A percentile compares a stretch with the other conserved stretches of the same genome.
Conservation (phyloP, 768 basidiomycete species). For the Asterophora lycoperdoides region DNA sequence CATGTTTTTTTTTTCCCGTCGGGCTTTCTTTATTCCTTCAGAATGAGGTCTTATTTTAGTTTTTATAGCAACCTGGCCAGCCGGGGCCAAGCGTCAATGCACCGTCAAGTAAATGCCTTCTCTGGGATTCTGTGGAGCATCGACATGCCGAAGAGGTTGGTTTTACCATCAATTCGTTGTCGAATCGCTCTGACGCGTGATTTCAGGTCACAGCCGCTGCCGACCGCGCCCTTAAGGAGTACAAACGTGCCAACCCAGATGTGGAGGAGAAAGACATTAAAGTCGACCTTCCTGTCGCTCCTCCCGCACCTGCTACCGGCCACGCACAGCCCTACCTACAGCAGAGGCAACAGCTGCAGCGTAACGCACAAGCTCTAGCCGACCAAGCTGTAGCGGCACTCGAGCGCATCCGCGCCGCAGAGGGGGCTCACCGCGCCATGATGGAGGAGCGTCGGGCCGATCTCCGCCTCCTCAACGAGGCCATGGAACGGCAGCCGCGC, state of each 20-base stretch:
- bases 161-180: not conserved
- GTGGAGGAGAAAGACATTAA: conserved; percentile 54
- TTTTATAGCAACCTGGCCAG: conserved; percentile 1
- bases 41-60: too few relatives aligned
- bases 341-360: conserved; percentile 1
- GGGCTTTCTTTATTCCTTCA: too few relatives aligned
- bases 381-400: not conserved
- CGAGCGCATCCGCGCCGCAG: not conserved
- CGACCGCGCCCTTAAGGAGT: conserved; percentile 60
- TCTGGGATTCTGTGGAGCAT: conserved; percentile 67
- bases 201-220: conserved; percentile 64
- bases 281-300: conserved; percentile 55
- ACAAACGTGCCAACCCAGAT: conserved; percentile 58
- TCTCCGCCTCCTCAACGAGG: not conserved
- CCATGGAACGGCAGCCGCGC: not conserved
- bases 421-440: not conserved
- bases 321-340: not conserved
- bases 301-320: conserved; percentile 18
- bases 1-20: conserved; percentile 23
- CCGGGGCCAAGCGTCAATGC: conserved; percentile 20
- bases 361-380: conserved; percentile 7
- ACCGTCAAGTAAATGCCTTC: conserved; percentile 45
- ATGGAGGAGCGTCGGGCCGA: not conserved
- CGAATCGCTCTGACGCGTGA: too few relatives aligned
- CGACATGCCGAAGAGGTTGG: conserved; percentile 66